Base-by-base conservation (phyloP, 148 eudicot genomes). In the Rhododendron henanense region DNA sequence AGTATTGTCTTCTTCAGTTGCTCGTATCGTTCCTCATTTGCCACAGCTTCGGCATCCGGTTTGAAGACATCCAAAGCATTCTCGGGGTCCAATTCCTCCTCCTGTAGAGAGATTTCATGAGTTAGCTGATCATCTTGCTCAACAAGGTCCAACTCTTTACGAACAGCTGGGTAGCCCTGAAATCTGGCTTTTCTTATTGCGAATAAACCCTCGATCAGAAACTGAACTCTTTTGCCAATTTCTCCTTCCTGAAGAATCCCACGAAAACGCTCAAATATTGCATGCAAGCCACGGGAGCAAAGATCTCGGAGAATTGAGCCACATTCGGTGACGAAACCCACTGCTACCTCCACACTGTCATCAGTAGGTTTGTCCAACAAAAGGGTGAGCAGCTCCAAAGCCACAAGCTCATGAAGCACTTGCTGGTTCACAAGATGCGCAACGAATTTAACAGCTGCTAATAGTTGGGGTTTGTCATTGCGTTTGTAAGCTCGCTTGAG, bases 211-310 rank as follows among this genome's bases (percentile, higher is more conserved):
- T 96, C 99, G 45, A 96, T 96, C 78, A 96, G 84, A 88, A 92
- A 96, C 86, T 96, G 99, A 10, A 95, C 96, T 76, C 99, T 86
- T 88, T 95, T 96, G 89, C 93, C 99, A 15, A 96, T 95, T 84
- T 96, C 96, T 87, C 99, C 99, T 90, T 96, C 99, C 84, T 96
- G 98, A 85, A 96, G 96, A 75, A 96, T 96, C 75, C 98, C 99
- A 69, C 97, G 96, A 37, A 96, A 96, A 16, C 99, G 93, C 89
- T 96, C 99, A 91, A 96, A 96, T 84, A 94, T 93, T 82, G 61
- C 99, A 88, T 94, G 97, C 81, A 96, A 84, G 28, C 96, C 98
- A 85, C 89, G 87, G 18, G 98, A 95, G 78, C 92, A 90, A 63
- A 93, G 94, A 78, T 95, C 97, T 89, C 92, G 98, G 65, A 95